A percentile compares a stretch with the other conserved stretches of the same genome.
These are phyloP conservation scores for Schrenkiella parvula DNA, from an alignment of 345 rosid genomes.

Conservation along the genomic window DNA sequence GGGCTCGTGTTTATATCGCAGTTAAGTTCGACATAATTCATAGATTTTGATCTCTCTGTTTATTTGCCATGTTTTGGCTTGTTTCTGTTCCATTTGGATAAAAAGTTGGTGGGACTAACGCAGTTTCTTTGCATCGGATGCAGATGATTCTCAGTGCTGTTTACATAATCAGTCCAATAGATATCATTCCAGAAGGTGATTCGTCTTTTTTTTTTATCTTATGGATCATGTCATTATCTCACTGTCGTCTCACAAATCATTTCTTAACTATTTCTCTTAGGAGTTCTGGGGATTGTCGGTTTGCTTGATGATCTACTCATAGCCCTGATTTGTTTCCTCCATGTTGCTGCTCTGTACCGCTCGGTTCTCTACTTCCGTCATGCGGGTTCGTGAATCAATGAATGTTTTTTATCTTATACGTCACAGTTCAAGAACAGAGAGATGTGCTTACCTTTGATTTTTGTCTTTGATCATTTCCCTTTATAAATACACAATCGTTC, in stretches of 20 bases:
- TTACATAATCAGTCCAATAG: constrained; percentile 84
- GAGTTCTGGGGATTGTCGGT: constrained; percentile 68
- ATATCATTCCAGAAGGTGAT: constrained; percentile 88
- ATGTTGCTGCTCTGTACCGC: constrained; percentile 80
- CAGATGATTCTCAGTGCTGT: constrained; percentile 66
- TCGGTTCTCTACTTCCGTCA: constrained; percentile 77
- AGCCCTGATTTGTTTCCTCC: constrained; percentile 63
- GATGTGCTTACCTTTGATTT: neutral
- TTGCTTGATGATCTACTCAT: constrained; percentile 75
- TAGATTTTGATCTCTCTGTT: neutral
- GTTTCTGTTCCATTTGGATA: neutral
- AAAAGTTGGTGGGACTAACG: neutral
- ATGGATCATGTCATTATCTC: neutral
- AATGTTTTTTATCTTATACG: neutral
- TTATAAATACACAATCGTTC: neutral
- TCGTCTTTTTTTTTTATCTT: neutral
- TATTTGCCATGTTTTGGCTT: neutral
- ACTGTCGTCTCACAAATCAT: neutral
- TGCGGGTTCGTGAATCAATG: constrained; percentile 49
- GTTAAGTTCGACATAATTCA: constrained; percentile 47
- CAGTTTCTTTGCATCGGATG: constrained; percentile 12
- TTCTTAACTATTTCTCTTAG: constrained; percentile 29
- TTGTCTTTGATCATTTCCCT: neutral
- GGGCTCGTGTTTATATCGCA: constrained; percentile 73
- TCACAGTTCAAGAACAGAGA: neutral